Conservation (phyloP, 768 basidiomycete species). For the Lentinula detonsa region DNA sequence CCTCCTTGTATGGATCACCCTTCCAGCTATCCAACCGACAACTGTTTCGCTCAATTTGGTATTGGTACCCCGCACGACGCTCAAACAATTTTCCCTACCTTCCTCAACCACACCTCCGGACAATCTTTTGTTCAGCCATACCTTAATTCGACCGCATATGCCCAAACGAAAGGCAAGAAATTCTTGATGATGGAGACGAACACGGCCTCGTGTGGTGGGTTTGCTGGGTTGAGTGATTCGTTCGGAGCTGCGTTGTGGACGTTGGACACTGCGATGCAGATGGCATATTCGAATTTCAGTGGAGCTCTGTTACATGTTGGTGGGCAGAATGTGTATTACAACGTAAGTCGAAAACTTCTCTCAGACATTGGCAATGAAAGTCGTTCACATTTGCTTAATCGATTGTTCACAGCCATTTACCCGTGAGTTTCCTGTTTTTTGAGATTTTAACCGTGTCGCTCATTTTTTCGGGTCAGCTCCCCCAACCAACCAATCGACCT, state of each 20-base stretch:
- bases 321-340: slow-evolving; percentile 61
- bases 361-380: background rate
- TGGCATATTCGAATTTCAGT: slow-evolving; percentile 50
- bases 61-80: slow-evolving; percentile 34
- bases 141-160: slow-evolving; percentile 36
- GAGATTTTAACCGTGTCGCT: background rate
- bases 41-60: slow-evolving; percentile 48
- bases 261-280: slow-evolving; percentile 52
- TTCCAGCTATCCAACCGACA: slow-evolving; percentile 31
- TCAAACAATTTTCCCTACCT: slow-evolving; percentile 45
- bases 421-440: too few species aligned
- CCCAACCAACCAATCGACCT: slow-evolving; percentile 33
- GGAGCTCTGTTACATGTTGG: slow-evolving; percentile 50
- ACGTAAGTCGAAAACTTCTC: slow-evolving; percentile 32
- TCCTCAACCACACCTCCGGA: slow-evolving; percentile 55
- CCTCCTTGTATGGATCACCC: background rate
- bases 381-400: background rate
- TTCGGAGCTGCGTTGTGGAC: slow-evolving; percentile 64
- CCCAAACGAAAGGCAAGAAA: slow-evolving; percentile 31
- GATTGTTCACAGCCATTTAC: too few species aligned
- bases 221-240: slow-evolving; percentile 53
- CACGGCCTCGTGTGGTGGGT: slow-evolving; percentile 65
- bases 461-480: slow-evolving; percentile 25
- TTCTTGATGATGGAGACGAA: slow-evolving; percentile 70
- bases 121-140: slow-evolving; percentile 46